These are phyloP conservation scores for Ascochyta pisi DNA, from an alignment of 2,329 filamentous ascomycete genomes.

Conservation along the genomic window DNA sequence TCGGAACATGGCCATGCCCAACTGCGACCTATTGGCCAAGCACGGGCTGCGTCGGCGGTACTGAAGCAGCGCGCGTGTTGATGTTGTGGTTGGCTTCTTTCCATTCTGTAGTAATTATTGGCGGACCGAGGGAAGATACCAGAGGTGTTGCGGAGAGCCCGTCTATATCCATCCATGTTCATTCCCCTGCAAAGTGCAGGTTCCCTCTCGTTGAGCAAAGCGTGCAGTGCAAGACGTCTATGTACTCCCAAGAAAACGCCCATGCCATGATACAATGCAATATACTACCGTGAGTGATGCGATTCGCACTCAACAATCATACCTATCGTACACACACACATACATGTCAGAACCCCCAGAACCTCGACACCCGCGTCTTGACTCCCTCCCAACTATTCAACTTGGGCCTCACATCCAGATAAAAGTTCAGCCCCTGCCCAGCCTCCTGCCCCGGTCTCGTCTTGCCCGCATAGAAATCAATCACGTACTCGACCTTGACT, in stretches of 20 bases:
- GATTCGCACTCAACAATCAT: neutral
- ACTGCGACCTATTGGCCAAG: constrained; percentile 63
- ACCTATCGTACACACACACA: constrained; percentile 12
- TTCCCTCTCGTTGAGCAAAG: too few species aligned
- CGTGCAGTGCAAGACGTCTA: too few species aligned
- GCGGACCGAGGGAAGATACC: constrained; percentile 5
- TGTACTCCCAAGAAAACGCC: constrained; percentile 1
- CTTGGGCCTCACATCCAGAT: constrained; percentile 70
- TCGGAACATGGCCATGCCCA: constrained; percentile 64
- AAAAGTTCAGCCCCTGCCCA: constrained; percentile 65
- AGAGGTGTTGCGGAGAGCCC: neutral
- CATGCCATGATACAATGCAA: constrained; percentile 1
- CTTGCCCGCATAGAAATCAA: constrained; percentile 92
- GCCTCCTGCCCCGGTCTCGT: constrained; percentile 48
- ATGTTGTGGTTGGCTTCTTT: neutral
- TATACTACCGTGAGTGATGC: neutral
- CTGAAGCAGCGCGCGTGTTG: neutral
- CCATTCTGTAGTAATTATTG: constrained; percentile 18
- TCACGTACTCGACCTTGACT: constrained; percentile 87
- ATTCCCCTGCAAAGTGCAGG: neutral
- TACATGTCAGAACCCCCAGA: constrained; percentile 53
- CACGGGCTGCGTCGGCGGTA: constrained; percentile 42
- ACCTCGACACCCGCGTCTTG: constrained; percentile 61
- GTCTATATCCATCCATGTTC: too few species aligned
- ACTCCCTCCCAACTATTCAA: constrained; percentile 68